These are phyloP conservation scores for Fraxinus anomala DNA, from an alignment of 257 asterid genomes.

Conservation along the genomic window DNA sequence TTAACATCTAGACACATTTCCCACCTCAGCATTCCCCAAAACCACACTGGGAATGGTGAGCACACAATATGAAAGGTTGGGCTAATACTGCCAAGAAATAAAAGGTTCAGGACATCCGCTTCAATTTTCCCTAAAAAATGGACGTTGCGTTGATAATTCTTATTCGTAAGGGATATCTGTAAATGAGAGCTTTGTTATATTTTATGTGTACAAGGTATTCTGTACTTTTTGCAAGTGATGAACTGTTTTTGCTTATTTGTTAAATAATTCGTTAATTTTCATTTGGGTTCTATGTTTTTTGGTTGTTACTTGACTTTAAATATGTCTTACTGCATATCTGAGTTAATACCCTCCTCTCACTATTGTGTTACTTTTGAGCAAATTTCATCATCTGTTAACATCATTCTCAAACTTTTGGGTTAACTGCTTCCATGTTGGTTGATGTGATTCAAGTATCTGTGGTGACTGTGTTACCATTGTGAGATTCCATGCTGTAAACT, in stretches of 20 bases:
- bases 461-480: background rate
- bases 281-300: background rate
- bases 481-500: background rate
- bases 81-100: background rate
- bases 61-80: background rate
- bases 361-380: background rate
- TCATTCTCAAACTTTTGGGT: background rate
- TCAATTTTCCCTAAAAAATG: background rate
- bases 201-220: background rate
- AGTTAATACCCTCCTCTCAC: background rate
- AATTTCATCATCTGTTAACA: background rate
- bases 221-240: background rate
- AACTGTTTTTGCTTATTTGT: background rate
- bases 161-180: background rate
- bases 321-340: background rate
- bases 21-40: constrained; percentile 36
- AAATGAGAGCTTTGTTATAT: background rate
- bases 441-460: background rate
- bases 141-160: background rate
- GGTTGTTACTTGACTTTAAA: background rate
- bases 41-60: background rate
- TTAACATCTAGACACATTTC: constrained; percentile 31
- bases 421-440: background rate
- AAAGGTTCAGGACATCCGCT: background rate
- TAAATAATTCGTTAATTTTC: background rate